Conservation (phyloP, 495 filamentous ascomycete genomes). For the Penicillium macrosclerotiorum region DNA sequence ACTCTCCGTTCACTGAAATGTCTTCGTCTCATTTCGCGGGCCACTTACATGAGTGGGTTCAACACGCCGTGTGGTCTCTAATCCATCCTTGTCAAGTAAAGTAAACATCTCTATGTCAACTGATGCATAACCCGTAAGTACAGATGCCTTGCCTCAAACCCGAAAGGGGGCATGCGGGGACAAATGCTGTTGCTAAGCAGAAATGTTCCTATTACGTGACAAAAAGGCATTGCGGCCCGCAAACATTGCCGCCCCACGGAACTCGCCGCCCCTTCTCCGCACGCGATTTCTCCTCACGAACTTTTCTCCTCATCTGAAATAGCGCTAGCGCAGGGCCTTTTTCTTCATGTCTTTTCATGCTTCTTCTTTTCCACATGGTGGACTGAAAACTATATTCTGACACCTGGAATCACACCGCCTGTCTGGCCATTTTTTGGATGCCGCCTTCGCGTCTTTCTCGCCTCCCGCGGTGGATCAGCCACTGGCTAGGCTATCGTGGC, state of each 20-base stretch:
- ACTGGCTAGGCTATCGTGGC: conserved; percentile 38
- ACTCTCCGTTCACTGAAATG: too few relatives aligned
- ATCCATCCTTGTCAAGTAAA: too few relatives aligned
- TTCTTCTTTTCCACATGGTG: conserved; percentile 1
- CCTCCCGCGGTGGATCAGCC: conserved; percentile 33
- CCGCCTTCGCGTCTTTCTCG: conserved; percentile 25
- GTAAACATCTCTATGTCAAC: too few relatives aligned
- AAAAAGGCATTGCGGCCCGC: not conserved
- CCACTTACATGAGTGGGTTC: too few relatives aligned
- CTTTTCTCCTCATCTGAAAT: conserved; percentile 12
- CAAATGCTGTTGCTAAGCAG: not conserved
- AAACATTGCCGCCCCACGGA: not conserved
- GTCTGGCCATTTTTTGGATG: not conserved
- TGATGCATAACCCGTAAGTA: too few relatives aligned
- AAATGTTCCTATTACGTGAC: not conserved
- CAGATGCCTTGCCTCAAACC: too few relatives aligned
- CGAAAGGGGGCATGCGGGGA: not conserved
- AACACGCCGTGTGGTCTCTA: too few relatives aligned
- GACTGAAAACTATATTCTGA: not conserved
- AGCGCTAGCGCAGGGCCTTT: conserved; percentile 8
- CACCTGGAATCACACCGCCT: not conserved
- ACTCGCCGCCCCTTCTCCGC: conserved; percentile 19
- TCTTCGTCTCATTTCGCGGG: too few relatives aligned
- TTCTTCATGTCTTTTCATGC: not conserved
- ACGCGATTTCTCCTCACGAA: conserved; percentile 14